Evolutionary conservation across 306 rosid species (phyloP).

Genomic region (Begonia loranthoides): DNA sequence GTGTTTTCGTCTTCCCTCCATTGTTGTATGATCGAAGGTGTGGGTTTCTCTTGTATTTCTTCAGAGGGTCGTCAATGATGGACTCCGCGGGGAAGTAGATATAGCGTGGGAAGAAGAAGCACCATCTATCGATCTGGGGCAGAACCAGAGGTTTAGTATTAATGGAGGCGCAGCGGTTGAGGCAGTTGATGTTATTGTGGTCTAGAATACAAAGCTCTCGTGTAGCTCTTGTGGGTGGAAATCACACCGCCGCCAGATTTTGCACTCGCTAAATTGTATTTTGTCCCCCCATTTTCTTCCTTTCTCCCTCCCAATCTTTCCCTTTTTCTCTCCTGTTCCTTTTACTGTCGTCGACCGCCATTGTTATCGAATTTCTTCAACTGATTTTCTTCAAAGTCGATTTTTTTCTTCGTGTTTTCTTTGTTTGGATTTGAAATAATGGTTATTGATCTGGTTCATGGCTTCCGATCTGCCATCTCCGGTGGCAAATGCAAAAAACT

Average conservation of each 20-base stretch:
- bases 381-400: not conserved
- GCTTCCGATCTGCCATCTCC: slow-evolving; percentile 10
- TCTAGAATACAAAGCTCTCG: slow-evolving; percentile 30
- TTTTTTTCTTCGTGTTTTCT: too few relatives aligned
- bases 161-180: slow-evolving; percentile 47
- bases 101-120: too few relatives aligned
- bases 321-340: not conserved
- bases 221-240: slow-evolving; percentile 50
- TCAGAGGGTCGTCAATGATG: too few relatives aligned
- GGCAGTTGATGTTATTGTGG: slow-evolving; percentile 27
- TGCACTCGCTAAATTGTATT: slow-evolving; percentile 33
- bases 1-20: not conserved
- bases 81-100: too few relatives aligned
- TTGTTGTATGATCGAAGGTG: not conserved
- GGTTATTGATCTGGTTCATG: slow-evolving; percentile 17
- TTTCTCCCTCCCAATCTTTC: slow-evolving; percentile 6
- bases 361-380: not conserved
- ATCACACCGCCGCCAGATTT: slow-evolving; percentile 50
- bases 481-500: slow-evolving; percentile 11
- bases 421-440: slow-evolving; percentile 5
- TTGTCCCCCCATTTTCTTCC: slow-evolving; percentile 2
- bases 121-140: slow-evolving; percentile 12
- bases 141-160: not conserved
- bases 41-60: too few relatives aligned
- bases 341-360: not conserved